Conservation (phyloP, 108 stramenopile species). For the Conticribra guillardii region DNA sequence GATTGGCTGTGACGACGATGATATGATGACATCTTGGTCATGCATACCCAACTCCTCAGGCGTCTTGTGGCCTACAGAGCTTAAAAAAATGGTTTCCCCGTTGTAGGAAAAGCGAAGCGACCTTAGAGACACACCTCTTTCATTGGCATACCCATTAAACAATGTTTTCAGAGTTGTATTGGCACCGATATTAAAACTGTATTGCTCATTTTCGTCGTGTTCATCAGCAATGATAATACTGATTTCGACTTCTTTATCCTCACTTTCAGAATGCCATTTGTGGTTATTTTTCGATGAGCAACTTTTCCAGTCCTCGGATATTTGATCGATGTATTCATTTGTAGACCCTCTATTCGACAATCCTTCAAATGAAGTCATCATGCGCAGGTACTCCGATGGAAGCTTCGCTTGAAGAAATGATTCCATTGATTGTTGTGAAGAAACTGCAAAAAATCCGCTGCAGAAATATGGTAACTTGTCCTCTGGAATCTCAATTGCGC, state of each 20-base stretch:
- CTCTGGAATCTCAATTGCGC: background rate
- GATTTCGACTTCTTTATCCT: background rate
- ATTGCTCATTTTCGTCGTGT: background rate
- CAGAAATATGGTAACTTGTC: background rate
- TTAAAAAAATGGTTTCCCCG: slow-evolving; percentile 7
- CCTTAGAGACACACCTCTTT: slow-evolving; percentile 5
- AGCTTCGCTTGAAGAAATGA: background rate
- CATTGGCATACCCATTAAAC: slow-evolving; percentile 9
- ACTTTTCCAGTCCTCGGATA: slow-evolving; percentile 1
- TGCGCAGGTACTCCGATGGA: slow-evolving; percentile 1
- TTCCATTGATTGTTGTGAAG: background rate
- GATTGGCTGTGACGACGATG: background rate
- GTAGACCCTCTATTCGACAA: background rate
- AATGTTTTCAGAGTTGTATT: slow-evolving; percentile 1
- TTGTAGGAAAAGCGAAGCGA: background rate
- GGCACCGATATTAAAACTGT: background rate
- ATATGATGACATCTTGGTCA: slow-evolving; percentile 2
- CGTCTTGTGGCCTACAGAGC: slow-evolving; percentile 1
- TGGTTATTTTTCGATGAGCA: background rate
- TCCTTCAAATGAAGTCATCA: background rate
- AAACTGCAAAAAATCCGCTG: background rate
- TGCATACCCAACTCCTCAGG: slow-evolving; percentile 4
- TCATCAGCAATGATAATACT: slow-evolving; percentile 2
- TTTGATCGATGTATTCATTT: background rate
- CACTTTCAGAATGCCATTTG: background rate